These are phyloP conservation scores for Colletotrichum somersetense DNA, from an alignment of 2,329 filamentous ascomycete genomes.

Conservation along the genomic window DNA sequence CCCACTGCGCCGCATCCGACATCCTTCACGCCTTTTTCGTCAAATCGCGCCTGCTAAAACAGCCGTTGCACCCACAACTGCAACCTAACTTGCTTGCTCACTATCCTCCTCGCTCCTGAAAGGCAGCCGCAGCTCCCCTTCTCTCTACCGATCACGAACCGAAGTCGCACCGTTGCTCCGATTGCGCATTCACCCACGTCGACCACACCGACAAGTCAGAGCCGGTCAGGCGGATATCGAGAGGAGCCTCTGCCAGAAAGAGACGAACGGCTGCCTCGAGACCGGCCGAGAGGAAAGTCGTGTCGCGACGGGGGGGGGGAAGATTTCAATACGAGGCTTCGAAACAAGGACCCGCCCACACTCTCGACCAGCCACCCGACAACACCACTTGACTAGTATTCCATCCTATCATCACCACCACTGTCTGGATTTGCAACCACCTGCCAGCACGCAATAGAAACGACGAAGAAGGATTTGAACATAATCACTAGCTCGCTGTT, in stretches of 20 bases:
- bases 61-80: constrained; percentile 21
- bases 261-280: not conserved
- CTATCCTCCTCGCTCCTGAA: not conserved
- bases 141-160: not conserved
- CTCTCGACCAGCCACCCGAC: constrained; percentile 20
- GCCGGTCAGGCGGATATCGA: not conserved
- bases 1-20: constrained; percentile 22
- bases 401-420: constrained; percentile 1
- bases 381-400: constrained; percentile 1
- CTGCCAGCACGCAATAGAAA: not conserved
- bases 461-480: not conserved
- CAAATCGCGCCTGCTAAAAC: constrained; percentile 16
- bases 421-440: not conserved
- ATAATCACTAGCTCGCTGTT: not conserved
- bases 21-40: constrained; percentile 18
- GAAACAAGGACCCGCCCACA: constrained; percentile 25
- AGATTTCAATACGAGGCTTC: constrained; percentile 17
- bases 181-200: not conserved
- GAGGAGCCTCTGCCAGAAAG: not conserved
- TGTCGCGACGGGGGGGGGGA: constrained; percentile 11
- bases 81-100: constrained; percentile 6
- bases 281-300: constrained; percentile 14
- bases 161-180: not conserved
- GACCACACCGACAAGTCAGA: not conserved
- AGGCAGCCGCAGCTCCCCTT: not conserved